phyloP scores from a whole-genome alignment of 2,329 filamentous ascomycete species.

The Fusarium nygamai region DNA sequence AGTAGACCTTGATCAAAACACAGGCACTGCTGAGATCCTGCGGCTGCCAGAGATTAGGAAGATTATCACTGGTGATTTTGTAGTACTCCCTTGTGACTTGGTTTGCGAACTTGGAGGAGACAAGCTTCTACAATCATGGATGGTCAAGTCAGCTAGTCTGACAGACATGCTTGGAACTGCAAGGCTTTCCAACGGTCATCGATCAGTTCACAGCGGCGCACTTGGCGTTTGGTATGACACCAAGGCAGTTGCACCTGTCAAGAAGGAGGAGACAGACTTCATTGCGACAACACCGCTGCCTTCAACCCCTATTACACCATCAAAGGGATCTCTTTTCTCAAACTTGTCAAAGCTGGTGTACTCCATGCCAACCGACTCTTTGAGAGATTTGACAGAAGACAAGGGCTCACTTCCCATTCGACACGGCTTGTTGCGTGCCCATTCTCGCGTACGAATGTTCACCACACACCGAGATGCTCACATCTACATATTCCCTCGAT shows the following conservation, averaged over 20 bases:
- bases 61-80: slow-evolving; percentile 85
- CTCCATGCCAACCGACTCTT: slow-evolving; percentile 86
- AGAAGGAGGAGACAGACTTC: slow-evolving; percentile 94
- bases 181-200: slow-evolving; percentile 51
- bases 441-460: slow-evolving; percentile 81
- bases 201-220: slow-evolving; percentile 72
- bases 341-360: slow-evolving; percentile 83
- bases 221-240: slow-evolving; percentile 93
- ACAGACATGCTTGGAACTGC: slow-evolving; percentile 65
- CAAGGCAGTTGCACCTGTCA: slow-evolving; percentile 77
- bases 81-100: slow-evolving; percentile 91
- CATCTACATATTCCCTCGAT: slow-evolving; percentile 92
- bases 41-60: slow-evolving; percentile 82
- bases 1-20: slow-evolving; percentile 79
- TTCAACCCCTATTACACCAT: slow-evolving; percentile 55
- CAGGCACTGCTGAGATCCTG: slow-evolving; percentile 88
- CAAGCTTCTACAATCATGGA: slow-evolving; percentile 88
- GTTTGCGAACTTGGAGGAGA: slow-evolving; percentile 90
- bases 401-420: slow-evolving; percentile 78
- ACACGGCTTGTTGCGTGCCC: slow-evolving; percentile 77
- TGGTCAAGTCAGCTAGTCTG: slow-evolving; percentile 81
- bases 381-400: slow-evolving; percentile 84
- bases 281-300: slow-evolving; percentile 79
- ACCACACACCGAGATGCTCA: slow-evolving; percentile 90
- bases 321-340: slow-evolving; percentile 71